phyloP scores from a whole-genome alignment of 1,284 basidiomycete species.

The Ceratobasidium sp. region DNA sequence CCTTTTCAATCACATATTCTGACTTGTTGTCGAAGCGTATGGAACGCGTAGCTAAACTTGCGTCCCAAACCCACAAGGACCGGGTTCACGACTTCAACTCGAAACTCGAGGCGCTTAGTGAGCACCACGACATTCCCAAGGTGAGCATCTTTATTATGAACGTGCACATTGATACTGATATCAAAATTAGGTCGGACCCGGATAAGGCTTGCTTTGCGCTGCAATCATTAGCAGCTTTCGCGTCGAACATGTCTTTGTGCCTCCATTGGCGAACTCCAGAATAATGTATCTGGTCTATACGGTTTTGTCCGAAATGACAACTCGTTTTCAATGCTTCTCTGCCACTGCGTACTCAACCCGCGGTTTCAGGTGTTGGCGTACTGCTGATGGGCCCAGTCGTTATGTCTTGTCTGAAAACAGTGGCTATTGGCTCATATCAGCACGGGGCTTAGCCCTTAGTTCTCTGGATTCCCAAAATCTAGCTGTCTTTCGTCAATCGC shows the following conservation, averaged over 20 bases:
- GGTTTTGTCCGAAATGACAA: neutral
- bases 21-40: constrained; percentile 62
- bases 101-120: constrained; percentile 86
- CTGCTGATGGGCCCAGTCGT: no score
- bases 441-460: no score
- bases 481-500: no score
- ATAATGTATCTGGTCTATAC: neutral
- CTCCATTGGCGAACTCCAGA: neutral
- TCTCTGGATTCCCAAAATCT: no score
- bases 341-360: neutral
- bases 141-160: constrained; percentile 52
- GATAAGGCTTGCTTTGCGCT: constrained; percentile 37
- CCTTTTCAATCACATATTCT: constrained; percentile 38
- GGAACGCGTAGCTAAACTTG: constrained; percentile 81
- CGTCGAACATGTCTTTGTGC: neutral
- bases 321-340: no score
- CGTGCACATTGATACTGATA: constrained; percentile 16
- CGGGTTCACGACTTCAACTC: constrained; percentile 91
- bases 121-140: constrained; percentile 95
- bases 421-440: no score
- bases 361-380: no score
- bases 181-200: constrained; percentile 47
- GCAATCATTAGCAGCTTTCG: neutral
- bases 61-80: constrained; percentile 92
- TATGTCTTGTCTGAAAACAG: no score